A percentile compares a stretch with the other conserved stretches of the same genome.
Evolutionary conservation across 371 early-diverging fungal species (phyloP).

Genomic region (Apophysomyces trapeziformis): DNA sequence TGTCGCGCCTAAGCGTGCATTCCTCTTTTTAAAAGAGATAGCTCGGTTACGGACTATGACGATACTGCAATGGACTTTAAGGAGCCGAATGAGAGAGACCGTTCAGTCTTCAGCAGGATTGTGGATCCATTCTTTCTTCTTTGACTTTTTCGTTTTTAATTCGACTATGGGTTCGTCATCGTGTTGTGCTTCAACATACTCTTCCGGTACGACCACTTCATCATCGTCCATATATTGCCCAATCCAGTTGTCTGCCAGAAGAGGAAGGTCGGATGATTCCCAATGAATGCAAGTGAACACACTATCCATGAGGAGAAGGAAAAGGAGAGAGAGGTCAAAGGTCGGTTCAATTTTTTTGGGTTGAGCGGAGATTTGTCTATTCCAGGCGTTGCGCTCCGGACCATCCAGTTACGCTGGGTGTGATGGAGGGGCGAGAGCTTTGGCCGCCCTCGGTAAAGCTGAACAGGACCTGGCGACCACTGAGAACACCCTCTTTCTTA

Average conservation of each 20-base stretch:
- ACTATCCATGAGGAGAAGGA: conserved; percentile 20
- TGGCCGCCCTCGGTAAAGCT: not conserved
- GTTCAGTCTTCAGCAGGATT: conserved; percentile 22
- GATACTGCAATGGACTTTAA: too few relatives aligned
- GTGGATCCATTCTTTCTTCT: conserved; percentile 26
- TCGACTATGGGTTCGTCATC: conserved; percentile 16
- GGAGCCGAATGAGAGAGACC: too few relatives aligned
- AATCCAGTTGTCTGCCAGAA: conserved; percentile 27
- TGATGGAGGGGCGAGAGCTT: not conserved
- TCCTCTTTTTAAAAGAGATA: not conserved
- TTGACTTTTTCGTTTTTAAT: conserved; percentile 16
- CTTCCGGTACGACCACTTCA: conserved; percentile 20
- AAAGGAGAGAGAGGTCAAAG: not conserved
- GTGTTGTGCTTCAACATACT: conserved; percentile 13
- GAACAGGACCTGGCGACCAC: not conserved
- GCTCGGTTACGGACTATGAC: not conserved
- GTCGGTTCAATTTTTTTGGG: not conserved
- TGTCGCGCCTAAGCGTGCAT: not conserved
- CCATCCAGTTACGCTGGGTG: not conserved
- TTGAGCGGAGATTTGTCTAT: conserved; percentile 4
- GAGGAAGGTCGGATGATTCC: conserved; percentile 20
- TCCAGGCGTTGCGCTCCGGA: conserved; percentile 5
- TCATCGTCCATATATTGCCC: conserved; percentile 25
- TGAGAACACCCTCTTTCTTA: conserved; percentile 8
- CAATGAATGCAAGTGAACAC: conserved; percentile 27